phyloP scores from a whole-genome alignment of 495 filamentous ascomycete genomes.

The Penicillium herquei region DNA sequence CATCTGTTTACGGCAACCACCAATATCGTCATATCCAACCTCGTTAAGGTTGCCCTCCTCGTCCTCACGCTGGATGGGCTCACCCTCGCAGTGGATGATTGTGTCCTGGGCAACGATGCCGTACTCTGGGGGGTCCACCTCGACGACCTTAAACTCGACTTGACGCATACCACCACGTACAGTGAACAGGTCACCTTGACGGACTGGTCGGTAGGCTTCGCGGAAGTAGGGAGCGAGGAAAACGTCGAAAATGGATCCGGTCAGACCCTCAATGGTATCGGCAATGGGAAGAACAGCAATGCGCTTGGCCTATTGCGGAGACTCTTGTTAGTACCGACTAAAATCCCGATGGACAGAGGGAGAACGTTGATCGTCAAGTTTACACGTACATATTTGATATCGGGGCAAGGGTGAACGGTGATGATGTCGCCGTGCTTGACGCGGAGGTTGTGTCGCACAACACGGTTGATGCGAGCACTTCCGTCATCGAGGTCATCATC shows the following conservation, averaged over 20 bases:
- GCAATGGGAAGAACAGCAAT: conserved; percentile 98
- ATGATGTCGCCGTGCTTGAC: conserved; percentile 98
- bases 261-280: conserved; percentile 95
- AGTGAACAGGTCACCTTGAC: conserved; percentile 96
- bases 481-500: conserved; percentile 98
- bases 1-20: conserved; percentile 99
- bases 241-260: conserved; percentile 96
- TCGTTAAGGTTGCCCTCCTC: conserved; percentile 99
- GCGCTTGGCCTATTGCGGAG: conserved; percentile 76
- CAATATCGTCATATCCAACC: conserved; percentile 98
- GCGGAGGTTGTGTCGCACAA: conserved; percentile 94
- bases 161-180: conserved; percentile 97
- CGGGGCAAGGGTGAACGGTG: conserved; percentile 97
- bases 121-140: conserved; percentile 96
- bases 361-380: not conserved
- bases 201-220: conserved; percentile 94
- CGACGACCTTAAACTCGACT: conserved; percentile 98
- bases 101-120: conserved; percentile 99
- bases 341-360: not conserved
- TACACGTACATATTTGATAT: conserved; percentile 95
- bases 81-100: conserved; percentile 97
- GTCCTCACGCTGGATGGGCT: conserved; percentile 97
- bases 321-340: conserved; percentile 11
- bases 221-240: conserved; percentile 99
- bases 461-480: conserved; percentile 93